These are phyloP conservation scores for Senna tora DNA, from an alignment of 306 rosid genomes.

Conservation along the genomic window DNA sequence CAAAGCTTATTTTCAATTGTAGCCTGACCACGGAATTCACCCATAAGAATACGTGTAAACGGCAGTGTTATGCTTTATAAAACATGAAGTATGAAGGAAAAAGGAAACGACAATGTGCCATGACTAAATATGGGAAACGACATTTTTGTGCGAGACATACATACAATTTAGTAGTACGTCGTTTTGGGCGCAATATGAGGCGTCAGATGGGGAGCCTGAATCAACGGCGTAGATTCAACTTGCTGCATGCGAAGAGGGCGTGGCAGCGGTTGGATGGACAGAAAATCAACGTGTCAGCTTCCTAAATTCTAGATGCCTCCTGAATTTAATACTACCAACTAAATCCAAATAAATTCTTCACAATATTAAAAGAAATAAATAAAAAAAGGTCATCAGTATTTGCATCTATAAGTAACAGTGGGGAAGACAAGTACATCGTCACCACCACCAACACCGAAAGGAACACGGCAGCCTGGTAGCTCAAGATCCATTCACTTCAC, in stretches of 20 bases:
- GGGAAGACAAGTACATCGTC: slow-evolving; percentile 14
- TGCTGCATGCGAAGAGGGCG: slow-evolving; percentile 31
- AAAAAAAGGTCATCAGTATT: not conserved
- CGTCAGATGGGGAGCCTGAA: not conserved
- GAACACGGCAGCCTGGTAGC: slow-evolving; percentile 3
- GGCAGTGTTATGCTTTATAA: not conserved
- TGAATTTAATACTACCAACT: not conserved
- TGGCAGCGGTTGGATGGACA: slow-evolving; percentile 31
- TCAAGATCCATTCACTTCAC: slow-evolving; percentile 3
- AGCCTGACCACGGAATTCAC: not conserved
- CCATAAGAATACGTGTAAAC: not conserved
- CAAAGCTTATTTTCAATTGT: too few relatives aligned
- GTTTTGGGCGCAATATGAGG: not conserved
- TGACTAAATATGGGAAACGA: not conserved
- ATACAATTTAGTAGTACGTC: not conserved
- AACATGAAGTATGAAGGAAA: not conserved
- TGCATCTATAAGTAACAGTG: not conserved
- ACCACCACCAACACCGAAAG: slow-evolving; percentile 32
- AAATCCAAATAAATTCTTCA: not conserved
- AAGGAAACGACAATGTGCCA: not conserved
- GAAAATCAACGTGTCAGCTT: slow-evolving; percentile 32
- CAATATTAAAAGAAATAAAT: not conserved
- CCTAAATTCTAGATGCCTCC: slow-evolving; percentile 34
- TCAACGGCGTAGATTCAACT: not conserved
- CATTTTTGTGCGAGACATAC: not conserved